These are phyloP conservation scores for Funneliformis caledonium DNA, from an alignment of 371 early-diverging fungal genomes.

Conservation along the genomic window DNA sequence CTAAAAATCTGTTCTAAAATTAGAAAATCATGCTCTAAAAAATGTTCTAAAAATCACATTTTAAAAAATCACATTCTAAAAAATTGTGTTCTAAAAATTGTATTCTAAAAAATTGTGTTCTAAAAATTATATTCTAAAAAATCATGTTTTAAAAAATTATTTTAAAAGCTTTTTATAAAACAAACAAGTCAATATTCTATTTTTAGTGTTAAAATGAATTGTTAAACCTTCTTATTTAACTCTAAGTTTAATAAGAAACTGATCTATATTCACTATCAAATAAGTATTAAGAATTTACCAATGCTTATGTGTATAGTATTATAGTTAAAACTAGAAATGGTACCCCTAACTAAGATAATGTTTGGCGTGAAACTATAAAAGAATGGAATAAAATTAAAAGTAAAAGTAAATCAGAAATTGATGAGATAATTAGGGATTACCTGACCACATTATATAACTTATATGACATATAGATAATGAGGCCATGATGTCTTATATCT, in stretches of 20 bases:
- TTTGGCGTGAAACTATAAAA: background rate
- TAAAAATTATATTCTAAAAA: no score
- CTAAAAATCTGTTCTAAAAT: no score
- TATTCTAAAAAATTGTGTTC: no score
- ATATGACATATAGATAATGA: conserved; percentile 1
- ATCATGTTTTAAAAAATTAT: background rate
- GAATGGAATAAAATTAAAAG: background rate
- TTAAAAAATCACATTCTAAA: no score
- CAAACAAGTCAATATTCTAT: no score
- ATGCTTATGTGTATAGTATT: background rate
- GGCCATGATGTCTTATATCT: background rate
- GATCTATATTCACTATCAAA: background rate
- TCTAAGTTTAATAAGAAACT: background rate
- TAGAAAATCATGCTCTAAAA: no score
- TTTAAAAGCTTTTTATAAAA: background rate
- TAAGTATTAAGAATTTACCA: no score
- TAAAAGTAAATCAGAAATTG: background rate
- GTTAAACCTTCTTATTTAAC: background rate
- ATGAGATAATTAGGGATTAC: background rate
- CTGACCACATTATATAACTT: background rate
- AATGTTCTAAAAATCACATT: no score
- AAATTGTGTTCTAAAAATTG: no score
- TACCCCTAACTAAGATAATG: background rate
- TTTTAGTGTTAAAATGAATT: background rate
- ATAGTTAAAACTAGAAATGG: background rate